phyloP scores from a whole-genome alignment of 2,329 filamentous ascomycete species.

The Cladosporium sp. region DNA sequence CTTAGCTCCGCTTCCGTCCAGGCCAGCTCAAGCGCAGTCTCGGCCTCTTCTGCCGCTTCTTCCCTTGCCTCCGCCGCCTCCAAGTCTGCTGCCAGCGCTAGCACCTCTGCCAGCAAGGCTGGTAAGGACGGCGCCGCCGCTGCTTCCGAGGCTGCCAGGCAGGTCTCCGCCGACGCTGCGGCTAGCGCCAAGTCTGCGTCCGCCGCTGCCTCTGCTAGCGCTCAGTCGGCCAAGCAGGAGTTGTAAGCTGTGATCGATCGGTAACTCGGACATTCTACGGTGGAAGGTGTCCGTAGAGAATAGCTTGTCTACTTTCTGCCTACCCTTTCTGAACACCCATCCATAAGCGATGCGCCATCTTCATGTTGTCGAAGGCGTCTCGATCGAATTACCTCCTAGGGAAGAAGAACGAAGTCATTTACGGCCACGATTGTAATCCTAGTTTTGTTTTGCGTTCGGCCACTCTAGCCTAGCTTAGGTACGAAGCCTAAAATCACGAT shows the following conservation, averaged over 20 bases:
- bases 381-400: background rate
- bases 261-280: no score
- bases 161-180: constrained; percentile 28
- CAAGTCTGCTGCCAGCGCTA: constrained; percentile 19
- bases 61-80: constrained; percentile 21
- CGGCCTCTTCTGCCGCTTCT: constrained; percentile 25
- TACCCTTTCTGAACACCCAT: no score
- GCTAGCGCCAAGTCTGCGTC: constrained; percentile 28
- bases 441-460: background rate
- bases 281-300: no score
- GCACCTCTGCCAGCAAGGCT: constrained; percentile 13
- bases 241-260: constrained; percentile 31
- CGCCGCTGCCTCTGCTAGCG: constrained; percentile 24
- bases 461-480: constrained; percentile 5
- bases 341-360: no score
- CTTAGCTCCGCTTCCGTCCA: constrained; percentile 29
- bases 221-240: constrained; percentile 37
- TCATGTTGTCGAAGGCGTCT: no score
- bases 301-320: no score
- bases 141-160: constrained; percentile 28
- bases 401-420: background rate
- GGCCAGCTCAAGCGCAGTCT: constrained; percentile 18
- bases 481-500: constrained; percentile 6
- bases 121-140: constrained; percentile 18
- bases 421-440: constrained; percentile 7